Percentiles rank a stretch among this genome's conserved stretches.
Conservation (phyloP, 495 filamentous ascomycete species). For the Xylaria flabelliformis region DNA sequence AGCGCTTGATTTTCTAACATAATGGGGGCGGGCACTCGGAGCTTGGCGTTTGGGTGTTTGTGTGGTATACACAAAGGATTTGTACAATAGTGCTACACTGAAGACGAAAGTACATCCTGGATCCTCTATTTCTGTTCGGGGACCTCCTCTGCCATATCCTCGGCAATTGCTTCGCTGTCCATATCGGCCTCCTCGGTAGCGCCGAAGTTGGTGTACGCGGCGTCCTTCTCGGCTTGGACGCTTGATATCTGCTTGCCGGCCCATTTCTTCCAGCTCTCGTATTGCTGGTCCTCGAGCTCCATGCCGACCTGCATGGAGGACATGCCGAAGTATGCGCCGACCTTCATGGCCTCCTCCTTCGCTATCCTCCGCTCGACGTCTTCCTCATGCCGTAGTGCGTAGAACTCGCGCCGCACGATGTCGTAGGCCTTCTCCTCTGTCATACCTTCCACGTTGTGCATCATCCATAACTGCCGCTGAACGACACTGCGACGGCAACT, state of each 20-base stretch:
- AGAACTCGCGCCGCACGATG: constrained; percentile 87
- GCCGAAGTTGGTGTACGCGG: constrained; percentile 54
- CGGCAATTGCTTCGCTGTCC: constrained; percentile 27
- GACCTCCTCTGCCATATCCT: constrained; percentile 24
- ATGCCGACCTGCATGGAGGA: constrained; percentile 75
- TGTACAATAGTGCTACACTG: constrained; percentile 39
- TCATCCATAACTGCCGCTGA: constrained; percentile 87
- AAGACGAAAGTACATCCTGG: constrained; percentile 19
- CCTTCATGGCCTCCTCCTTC: constrained; percentile 82
- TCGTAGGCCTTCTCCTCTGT: constrained; percentile 79
- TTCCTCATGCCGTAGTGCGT: constrained; percentile 77
- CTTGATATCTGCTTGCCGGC: constrained; percentile 59
- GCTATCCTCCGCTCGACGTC: constrained; percentile 86
- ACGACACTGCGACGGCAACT: constrained; percentile 71
- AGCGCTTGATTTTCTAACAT: constrained; percentile 9
- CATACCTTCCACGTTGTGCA: constrained; percentile 65
- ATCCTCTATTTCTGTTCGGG: constrained; percentile 12
- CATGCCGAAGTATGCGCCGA: constrained; percentile 86
- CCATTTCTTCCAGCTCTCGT: constrained; percentile 83
- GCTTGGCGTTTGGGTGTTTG: constrained; percentile 23
- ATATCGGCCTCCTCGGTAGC: constrained; percentile 35
- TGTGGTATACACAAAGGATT: constrained; percentile 27
- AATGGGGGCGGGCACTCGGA: not conserved
- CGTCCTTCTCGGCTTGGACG: constrained; percentile 52
- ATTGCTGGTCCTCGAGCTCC: constrained; percentile 77